These are phyloP conservation scores for Osmanthus fragrans DNA, from an alignment of 257 asterid genomes.

Conservation along the genomic window DNA sequence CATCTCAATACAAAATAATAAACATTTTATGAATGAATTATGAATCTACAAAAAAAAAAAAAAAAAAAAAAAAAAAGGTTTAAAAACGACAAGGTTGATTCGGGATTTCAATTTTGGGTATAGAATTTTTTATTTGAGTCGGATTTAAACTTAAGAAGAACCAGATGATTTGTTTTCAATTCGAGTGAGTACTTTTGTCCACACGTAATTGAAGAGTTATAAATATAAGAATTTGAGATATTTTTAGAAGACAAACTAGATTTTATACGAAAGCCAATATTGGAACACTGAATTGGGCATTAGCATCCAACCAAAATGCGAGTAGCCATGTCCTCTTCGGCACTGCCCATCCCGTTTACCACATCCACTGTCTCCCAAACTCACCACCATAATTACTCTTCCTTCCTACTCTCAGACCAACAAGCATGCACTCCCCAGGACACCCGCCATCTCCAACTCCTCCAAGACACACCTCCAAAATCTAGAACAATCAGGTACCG, in stretches of 20 bases:
- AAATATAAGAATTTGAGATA: not conserved
- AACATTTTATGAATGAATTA: too few relatives aligned
- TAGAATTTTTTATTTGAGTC: too few relatives aligned
- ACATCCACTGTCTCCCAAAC: constrained; percentile 45
- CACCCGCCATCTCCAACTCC: not conserved
- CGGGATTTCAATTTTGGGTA: too few relatives aligned
- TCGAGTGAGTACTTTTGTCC: too few relatives aligned
- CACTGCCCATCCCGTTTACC: constrained; percentile 47
- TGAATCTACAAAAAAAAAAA: too few relatives aligned
- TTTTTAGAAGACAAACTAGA: not conserved
- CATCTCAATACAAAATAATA: too few relatives aligned
- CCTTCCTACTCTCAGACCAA: constrained; percentile 24
- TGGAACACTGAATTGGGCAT: not conserved
- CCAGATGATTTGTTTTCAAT: not conserved
- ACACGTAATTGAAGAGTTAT: too few relatives aligned
- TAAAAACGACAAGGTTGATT: too few relatives aligned
- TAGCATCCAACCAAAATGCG: constrained; percentile 36
- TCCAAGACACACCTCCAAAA: constrained; percentile 29
- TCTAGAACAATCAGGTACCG: constrained; percentile 79
- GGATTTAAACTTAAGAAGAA: too few relatives aligned
- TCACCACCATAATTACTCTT: constrained; percentile 38
- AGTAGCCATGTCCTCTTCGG: constrained; percentile 44
- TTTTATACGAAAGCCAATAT: not conserved
- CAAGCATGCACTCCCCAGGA: constrained; percentile 29
- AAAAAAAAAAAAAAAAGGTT: too few relatives aligned